Evolutionary conservation across 2,329 filamentous ascomycete species (phyloP), one percentile per base, ranked within the genome.

Genomic region (Shiraia sp.): DNA sequence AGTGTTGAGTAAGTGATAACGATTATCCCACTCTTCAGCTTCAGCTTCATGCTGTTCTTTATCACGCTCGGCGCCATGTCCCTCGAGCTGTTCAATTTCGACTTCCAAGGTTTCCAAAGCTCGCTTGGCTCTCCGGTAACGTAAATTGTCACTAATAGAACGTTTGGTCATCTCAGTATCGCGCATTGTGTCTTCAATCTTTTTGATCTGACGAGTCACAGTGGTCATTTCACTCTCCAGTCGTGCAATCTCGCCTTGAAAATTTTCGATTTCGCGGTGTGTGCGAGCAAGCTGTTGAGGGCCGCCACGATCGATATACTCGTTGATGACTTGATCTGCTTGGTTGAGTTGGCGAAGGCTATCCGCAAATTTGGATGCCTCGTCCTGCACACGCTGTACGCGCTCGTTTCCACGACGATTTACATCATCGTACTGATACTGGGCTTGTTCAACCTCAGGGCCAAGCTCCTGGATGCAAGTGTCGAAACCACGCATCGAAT

Each of bases 121-220:
- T 40, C 83, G 80, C 41, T 83, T 76, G 47, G 88, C 86, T 63
- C 86, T 86, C 43, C 93, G 87, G 66, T 90, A 96, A 49, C 85
- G 85, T 36, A 97, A 74, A 59, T 99, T 99, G 65, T 97, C 90
- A 15, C 78, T 78, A 55, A 99, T 96, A 51, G 88, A 90, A 57
- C 88, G 86, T 72, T 90, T 92, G 41, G 85, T 91, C 44, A 85
- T 83, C 51, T 91, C 87, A 42, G 88, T 87, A 59, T 90, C 89
- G 56, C 84, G 82, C 36, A 91, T 79, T 37, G 90, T 85, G 34
- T 87, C 81, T 51, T 87, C 86, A 36, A 96, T 79, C 55, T 85
- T 84, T 69, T 95, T 93, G 47, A 88, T 83, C 40, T 86, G 80
- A 16, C 79, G 76, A 2, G 84, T 86, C 37, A 93, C 73, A 32